Evolutionary conservation across 768 basidiomycete species (phyloP).

Genomic region (Trametes gibbosa): DNA sequence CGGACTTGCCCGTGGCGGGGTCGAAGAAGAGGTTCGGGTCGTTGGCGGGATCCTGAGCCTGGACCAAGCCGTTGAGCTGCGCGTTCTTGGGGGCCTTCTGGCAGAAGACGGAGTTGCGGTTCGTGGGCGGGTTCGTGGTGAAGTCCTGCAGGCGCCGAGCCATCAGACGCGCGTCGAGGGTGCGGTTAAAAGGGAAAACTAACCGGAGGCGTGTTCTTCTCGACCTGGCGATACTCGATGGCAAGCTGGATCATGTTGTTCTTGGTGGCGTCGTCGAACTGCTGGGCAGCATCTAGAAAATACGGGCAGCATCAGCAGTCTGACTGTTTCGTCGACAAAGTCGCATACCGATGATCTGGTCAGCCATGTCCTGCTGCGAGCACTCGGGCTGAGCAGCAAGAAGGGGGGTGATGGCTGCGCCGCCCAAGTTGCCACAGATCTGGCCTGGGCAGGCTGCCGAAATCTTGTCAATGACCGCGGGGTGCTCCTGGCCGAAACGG

Average conservation of each 20-base stretch:
- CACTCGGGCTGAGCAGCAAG: conserved; percentile 52
- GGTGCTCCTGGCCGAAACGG: conserved; percentile 52
- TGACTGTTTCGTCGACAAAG: background rate
- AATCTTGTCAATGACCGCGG: conserved; percentile 45
- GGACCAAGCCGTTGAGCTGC: conserved; percentile 35
- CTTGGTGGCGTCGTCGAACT: conserved; percentile 50
- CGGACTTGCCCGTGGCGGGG: conserved; percentile 34
- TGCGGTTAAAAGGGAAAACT: conserved; percentile 10
- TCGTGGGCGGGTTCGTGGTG: conserved; percentile 46
- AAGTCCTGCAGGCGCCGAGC: conserved; percentile 40
- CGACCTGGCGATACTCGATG: conserved; percentile 49
- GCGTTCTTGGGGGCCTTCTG: conserved; percentile 36
- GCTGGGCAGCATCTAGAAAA: conserved; percentile 46
- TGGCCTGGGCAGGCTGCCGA: conserved; percentile 44
- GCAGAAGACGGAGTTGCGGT: conserved; percentile 51
- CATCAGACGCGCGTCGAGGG: background rate
- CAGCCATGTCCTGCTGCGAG: conserved; percentile 57
- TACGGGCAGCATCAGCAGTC: background rate
- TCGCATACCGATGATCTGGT: conserved; percentile 50
- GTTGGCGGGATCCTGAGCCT: conserved; percentile 36
- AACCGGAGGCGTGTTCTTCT: conserved; percentile 62
- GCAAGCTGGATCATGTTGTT: conserved; percentile 52
- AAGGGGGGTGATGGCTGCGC: conserved; percentile 48
- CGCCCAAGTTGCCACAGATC: conserved; percentile 49
- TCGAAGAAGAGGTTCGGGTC: conserved; percentile 33